These are phyloP conservation scores for Candida pseudofarinosa DNA, from an alignment of 805 yeast species.

Conservation along the genomic window DNA sequence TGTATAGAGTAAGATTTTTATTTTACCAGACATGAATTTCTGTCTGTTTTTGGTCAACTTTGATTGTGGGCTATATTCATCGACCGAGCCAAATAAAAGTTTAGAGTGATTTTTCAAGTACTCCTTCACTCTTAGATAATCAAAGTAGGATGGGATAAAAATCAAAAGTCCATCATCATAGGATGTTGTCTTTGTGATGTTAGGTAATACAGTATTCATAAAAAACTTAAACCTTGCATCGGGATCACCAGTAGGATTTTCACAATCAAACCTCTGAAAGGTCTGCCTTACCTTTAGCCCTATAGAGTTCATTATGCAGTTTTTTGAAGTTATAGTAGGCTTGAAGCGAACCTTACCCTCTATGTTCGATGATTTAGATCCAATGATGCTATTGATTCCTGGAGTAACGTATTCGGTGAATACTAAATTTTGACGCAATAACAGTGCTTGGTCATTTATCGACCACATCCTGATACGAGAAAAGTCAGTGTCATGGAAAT, in stretches of 20 bases:
- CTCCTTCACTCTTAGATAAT: conserved; percentile 74
- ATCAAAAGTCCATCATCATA: conserved; percentile 73
- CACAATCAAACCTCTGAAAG: conserved; percentile 65
- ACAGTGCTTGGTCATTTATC: conserved; percentile 72
- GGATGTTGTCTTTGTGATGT: conserved; percentile 56
- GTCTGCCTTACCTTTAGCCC: conserved; percentile 66
- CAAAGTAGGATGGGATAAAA: conserved; percentile 82
- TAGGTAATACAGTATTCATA: conserved; percentile 67
- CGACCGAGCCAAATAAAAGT: conserved; percentile 62
- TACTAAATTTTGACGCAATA: conserved; percentile 72
- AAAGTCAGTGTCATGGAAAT: conserved; percentile 80
- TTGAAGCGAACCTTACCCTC: conserved; percentile 60
- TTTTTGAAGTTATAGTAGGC: conserved; percentile 37
- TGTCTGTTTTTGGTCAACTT: conserved; percentile 69
- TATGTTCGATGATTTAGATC: conserved; percentile 48
- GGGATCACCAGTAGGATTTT: conserved; percentile 60
- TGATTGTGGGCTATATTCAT: conserved; percentile 79
- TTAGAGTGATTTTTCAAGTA: conserved; percentile 62
- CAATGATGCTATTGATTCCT: conserved; percentile 60
- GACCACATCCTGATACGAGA: conserved; percentile 90
- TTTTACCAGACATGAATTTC: conserved; percentile 56
- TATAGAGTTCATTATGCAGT: conserved; percentile 57
- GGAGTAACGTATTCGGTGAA: conserved; percentile 81
- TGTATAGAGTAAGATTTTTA: conserved; percentile 77
- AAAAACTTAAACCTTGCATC: conserved; percentile 81